These are phyloP conservation scores for Chalaropsis ovoidea DNA, from an alignment of 2,329 filamentous ascomycete species.

Conservation along the genomic window DNA sequence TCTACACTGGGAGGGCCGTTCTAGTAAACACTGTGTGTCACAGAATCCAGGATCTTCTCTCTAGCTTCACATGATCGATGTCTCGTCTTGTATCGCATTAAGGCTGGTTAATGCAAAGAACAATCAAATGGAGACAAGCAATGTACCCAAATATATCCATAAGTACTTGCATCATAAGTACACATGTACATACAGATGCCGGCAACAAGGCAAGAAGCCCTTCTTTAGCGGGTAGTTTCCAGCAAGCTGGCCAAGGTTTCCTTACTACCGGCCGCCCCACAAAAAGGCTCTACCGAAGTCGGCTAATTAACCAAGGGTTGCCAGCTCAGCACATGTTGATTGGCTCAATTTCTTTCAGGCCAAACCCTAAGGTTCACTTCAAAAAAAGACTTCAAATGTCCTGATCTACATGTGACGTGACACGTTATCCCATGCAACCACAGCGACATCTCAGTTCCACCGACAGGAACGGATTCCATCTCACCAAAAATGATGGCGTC, in stretches of 20 bases:
- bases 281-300: background rate
- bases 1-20: background rate
- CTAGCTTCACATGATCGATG: conserved; percentile 7
- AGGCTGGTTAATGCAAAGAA: background rate
- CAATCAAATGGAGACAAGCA: background rate
- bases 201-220: too few species aligned
- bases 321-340: background rate
- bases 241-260: too few species aligned
- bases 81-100: conserved; percentile 12
- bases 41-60: background rate
- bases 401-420: background rate
- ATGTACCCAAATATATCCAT: background rate
- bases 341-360: background rate
- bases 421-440: background rate
- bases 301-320: background rate
- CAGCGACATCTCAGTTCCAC: background rate
- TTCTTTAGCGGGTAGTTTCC: too few species aligned
- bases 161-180: too few species aligned
- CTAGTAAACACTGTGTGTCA: conserved; percentile 6
- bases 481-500: conserved; percentile 23
- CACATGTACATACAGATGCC: background rate
- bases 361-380: background rate
- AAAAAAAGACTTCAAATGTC: conserved; percentile 11
- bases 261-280: background rate
- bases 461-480: background rate